phyloP scores from a whole-genome alignment of 2,329 filamentous ascomycete genomes.

The Chlorencoelia australis region DNA sequence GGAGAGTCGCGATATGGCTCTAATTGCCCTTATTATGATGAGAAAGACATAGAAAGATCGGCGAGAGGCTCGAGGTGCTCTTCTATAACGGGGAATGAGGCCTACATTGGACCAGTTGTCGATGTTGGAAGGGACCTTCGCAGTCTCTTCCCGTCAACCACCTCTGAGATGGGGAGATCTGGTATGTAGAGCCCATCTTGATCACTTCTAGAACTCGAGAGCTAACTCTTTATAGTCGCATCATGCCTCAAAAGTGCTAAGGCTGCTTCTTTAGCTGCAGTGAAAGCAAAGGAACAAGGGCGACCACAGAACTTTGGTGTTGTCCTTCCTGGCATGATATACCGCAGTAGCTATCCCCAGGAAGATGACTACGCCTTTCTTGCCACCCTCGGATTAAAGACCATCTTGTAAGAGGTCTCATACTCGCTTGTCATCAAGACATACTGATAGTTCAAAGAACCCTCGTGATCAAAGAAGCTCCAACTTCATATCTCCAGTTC shows the following conservation, averaged over 20 bases:
- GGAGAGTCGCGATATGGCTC: conserved; percentile 4
- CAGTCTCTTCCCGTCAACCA: conserved; percentile 10
- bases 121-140: conserved; percentile 13
- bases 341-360: conserved; percentile 72
- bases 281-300: conserved; percentile 13
- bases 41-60: conserved; percentile 10
- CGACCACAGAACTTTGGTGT: conserved; percentile 64
- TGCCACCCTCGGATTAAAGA: conserved; percentile 59
- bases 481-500: conserved; percentile 47
- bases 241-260: conserved; percentile 11
- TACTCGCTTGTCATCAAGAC: background rate
- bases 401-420: conserved; percentile 54
- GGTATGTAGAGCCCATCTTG: conserved; percentile 9
- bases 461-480: conserved; percentile 52
- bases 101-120: conserved; percentile 4
- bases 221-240: conserved; percentile 12
- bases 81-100: conserved; percentile 3
- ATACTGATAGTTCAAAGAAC: conserved; percentile 35
- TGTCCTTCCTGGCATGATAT: conserved; percentile 59
- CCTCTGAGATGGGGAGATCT: conserved; percentile 12
- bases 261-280: conserved; percentile 1
- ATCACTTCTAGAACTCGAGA: background rate
- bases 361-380: conserved; percentile 62
- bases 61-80: conserved; percentile 3
- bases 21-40: conserved; percentile 2